Evolutionary conservation across 257 asterid genomes (phyloP).

Genomic region (Euphrasia confusa): DNA sequence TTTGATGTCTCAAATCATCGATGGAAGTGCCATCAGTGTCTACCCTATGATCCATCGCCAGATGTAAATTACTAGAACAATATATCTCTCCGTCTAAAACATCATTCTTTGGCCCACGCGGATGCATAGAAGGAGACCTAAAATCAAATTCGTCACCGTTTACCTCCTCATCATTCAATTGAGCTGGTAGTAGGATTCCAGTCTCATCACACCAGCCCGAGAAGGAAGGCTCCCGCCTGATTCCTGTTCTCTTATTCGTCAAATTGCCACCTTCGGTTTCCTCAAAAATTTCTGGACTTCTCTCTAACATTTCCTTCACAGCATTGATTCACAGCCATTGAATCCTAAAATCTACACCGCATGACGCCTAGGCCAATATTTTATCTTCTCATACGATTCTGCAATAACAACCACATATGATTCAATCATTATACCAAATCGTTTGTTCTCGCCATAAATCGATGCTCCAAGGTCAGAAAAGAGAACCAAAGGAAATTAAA

Average conservation of each 20-base stretch:
- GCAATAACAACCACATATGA: neutral
- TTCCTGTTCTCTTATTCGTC: slow-evolving; percentile 21
- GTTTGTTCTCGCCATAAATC: neutral
- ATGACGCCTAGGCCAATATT: slow-evolving; percentile 14
- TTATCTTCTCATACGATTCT: slow-evolving; percentile 6
- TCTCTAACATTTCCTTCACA: slow-evolving; percentile 56
- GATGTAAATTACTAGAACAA: slow-evolving; percentile 24
- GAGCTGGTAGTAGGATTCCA: slow-evolving; percentile 35
- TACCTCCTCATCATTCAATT: slow-evolving; percentile 27
- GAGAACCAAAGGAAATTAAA: slow-evolving; percentile 7
- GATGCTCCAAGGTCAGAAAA: slow-evolving; percentile 14
- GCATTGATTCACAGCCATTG: slow-evolving; percentile 31
- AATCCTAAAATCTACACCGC: slow-evolving; percentile 27
- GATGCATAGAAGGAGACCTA: slow-evolving; percentile 35
- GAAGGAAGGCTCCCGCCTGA: slow-evolving; percentile 60
- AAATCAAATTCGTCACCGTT: slow-evolving; percentile 45
- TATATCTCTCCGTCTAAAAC: slow-evolving; percentile 33
- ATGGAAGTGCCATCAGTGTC: slow-evolving; percentile 32
- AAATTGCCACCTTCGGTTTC: slow-evolving; percentile 27
- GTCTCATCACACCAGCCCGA: slow-evolving; percentile 74
- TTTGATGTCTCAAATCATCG: slow-evolving; percentile 32
- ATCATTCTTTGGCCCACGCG: slow-evolving; percentile 25
- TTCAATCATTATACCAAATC: neutral
- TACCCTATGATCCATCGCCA: slow-evolving; percentile 48
- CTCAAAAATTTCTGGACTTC: slow-evolving; percentile 41